Evolutionary conservation across 1,284 basidiomycete species (phyloP), one percentile per base, ranked within the genome.

Genomic region (Trametes polyzona): DNA sequence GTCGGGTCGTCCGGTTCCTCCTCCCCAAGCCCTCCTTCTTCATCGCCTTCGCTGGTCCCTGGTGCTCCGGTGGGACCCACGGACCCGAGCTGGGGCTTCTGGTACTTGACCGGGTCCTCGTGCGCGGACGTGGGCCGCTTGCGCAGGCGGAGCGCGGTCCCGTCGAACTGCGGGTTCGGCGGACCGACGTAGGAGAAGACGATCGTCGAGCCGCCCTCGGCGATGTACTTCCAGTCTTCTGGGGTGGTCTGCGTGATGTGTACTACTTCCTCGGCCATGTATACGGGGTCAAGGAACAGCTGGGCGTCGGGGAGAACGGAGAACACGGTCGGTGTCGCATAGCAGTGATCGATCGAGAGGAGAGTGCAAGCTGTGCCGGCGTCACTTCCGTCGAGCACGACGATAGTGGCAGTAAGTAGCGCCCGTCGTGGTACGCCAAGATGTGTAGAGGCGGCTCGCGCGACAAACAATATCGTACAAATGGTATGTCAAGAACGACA

Each of bases 171-270:
- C 2, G 78, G 70, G 48, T 73, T 58, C 1, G 62, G 44, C 0
- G 81, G 74, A 0, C 93, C 92, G 11, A 69, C 66, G 69, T 95
- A 96, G 8, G 88, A 86, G 73, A 94, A 93, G 21, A 96, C 92
- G 62, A 93, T 84, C 9, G 92, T 90, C 9, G 92, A 89, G n/a
- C 91, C 92, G 14, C 95, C 95, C 74, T 96, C 95, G 1, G 92
- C 87, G 27, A 94, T 76, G 69, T 96, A 97, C 58, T 72, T 75
- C 95, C 94, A 96, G 69, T 93, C 78, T 6, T 69, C 64, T 0
- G 87, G 81, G 17, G 68, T 69, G 9, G 81, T 87, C 33, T 78
- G 69, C 1, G 71, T 61, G 48, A 76, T 37, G 51, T 50, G 42
- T 3, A 39, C 56, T 0, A 40, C 21, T 27, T 56, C 48, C 27